These are phyloP conservation scores for Cryphonectria radicalis DNA, from an alignment of 2,329 filamentous ascomycete genomes.

Conservation along the genomic window DNA sequence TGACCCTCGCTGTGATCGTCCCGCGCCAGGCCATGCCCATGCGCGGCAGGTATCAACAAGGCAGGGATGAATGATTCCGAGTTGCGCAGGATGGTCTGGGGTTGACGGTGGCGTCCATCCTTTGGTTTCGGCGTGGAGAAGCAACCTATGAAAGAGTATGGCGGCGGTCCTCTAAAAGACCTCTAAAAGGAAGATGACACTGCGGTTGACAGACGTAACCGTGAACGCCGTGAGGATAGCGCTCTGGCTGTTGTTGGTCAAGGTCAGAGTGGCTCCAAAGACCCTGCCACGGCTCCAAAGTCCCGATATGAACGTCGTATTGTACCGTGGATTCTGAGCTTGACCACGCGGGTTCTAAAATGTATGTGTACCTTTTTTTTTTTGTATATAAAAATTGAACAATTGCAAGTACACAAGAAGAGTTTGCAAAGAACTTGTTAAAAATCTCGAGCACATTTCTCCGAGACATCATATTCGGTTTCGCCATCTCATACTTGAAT, in stretches of 20 bases:
- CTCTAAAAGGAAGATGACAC: constrained; percentile 33
- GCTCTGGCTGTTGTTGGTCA: not conserved
- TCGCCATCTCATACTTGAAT: not conserved
- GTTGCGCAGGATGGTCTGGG: constrained; percentile 29
- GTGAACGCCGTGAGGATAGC: constrained; percentile 5
- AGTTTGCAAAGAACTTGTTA: not conserved
- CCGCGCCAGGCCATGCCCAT: constrained; percentile 13
- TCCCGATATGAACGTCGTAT: constrained; percentile 1
- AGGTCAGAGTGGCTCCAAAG: constrained; percentile 12
- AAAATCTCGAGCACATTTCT: not conserved
- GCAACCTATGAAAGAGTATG: constrained; percentile 31
- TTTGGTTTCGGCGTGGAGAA: constrained; percentile 30
- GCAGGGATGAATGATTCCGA: not conserved
- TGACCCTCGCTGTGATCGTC: not conserved
- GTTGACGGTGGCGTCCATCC: constrained; percentile 36
- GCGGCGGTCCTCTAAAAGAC: too few relatives aligned
- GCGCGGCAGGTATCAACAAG: not conserved
- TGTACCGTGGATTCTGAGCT: not conserved
- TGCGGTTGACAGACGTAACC: constrained; percentile 22
- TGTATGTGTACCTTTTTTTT: not conserved
- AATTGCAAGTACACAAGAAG: not conserved
- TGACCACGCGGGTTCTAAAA: not conserved
- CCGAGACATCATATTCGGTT: too few relatives aligned
- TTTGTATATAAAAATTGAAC: not conserved
- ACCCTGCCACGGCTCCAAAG: constrained; percentile 4